Evolutionary conservation across 305 asterid species (phyloP), one percentile per base, ranked within the genome.

Genomic region (Rubia peregrina): DNA sequence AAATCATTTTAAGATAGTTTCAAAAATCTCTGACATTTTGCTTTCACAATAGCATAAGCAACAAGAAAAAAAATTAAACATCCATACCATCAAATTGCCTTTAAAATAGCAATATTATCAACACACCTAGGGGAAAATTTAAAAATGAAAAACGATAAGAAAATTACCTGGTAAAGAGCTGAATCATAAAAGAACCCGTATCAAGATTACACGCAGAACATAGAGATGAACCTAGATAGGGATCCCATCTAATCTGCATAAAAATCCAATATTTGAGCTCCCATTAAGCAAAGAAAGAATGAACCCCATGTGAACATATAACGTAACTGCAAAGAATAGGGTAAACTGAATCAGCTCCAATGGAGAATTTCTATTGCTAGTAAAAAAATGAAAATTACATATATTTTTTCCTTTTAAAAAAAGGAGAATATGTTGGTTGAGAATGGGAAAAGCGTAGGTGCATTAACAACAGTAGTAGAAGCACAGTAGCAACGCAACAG

Each of bases 161-260:
- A 57, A 71, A 26, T 7, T 26, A 65, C 79, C 71, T 70, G 53
- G 36, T 16, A n/a, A 40, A 49, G 61, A 65, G 69, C 64, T 56
- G 59, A 73, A 66, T 66, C 74, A 24, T 21, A 19, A 48, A 49
- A 55, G 48, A 75, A 41, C 67, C 74, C 67, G 38, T 61, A 63
- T 74, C 74, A 65, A 75, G 68, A 75, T 38, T 36, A 49, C 75
- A 70, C 30, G 33, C 9, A 24, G 16, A 30, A 36, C 65, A 42
- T 9, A 14, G 60, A 70, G 71, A 75, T 70, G 68, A 49, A 19
- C 38, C 38, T 36, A 65, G 56, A 65, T 42, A 41, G 56, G 21
- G 69, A 65, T 42, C 40, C 59, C 75, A 71, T 65, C 40, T 40
- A 71, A 71, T 13, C 46, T 1, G 43, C 68, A 65, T 11, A 24